These are phyloP conservation scores for Pulicaria dysenterica DNA, from an alignment of 129 eudicot species.

Conservation along the genomic window DNA sequence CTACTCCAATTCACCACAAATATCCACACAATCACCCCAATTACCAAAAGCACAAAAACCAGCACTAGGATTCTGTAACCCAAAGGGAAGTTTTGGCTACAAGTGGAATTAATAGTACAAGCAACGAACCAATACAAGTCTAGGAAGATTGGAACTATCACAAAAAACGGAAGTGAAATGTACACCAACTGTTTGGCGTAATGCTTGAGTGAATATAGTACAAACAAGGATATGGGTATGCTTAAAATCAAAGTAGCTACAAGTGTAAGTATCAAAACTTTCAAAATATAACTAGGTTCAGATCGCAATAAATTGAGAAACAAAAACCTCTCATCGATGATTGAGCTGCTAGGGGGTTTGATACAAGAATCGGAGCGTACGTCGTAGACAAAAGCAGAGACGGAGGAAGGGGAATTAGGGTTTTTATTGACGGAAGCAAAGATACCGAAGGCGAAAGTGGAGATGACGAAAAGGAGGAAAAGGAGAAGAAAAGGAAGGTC, in stretches of 20 bases:
- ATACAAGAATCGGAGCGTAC: conserved; percentile 57
- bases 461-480: conserved; percentile 53
- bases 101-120: conserved; percentile 68
- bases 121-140: conserved; percentile 93
- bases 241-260: conserved; percentile 76
- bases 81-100: conserved; percentile 62
- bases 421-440: conserved; percentile 67
- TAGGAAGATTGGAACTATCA: conserved; percentile 63
- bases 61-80: conserved; percentile 73
- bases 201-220: conserved; percentile 73
- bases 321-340: neutral
- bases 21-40: conserved; percentile 88
- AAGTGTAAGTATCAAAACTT: conserved; percentile 61
- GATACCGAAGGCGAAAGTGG: conserved; percentile 82
- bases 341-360: conserved; percentile 13
- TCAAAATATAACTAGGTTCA: conserved; percentile 40
- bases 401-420: conserved; percentile 52
- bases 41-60: conserved; percentile 66
- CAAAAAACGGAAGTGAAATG: conserved; percentile 65
- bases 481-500: conserved; percentile 76
- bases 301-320: conserved; percentile 9
- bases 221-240: conserved; percentile 57
- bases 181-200: conserved; percentile 90
- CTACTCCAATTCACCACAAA: conserved; percentile 80
- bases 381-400: conserved; percentile 55